Evolutionary conservation across 768 basidiomycete genomes (phyloP).

Genomic region (Pulveroboletus ravenelii): DNA sequence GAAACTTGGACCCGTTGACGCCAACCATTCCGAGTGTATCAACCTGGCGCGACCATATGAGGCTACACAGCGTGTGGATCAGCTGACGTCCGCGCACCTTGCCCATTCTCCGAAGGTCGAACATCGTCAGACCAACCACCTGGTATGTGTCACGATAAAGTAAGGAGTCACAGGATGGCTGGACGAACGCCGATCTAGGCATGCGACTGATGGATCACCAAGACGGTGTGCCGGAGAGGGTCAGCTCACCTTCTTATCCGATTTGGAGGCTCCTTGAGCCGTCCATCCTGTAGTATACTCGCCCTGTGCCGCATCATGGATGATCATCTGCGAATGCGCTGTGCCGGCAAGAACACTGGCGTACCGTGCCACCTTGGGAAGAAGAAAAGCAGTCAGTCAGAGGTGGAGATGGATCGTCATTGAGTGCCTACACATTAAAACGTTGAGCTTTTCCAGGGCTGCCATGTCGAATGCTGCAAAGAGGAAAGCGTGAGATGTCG

Average conservation of each 20-base stretch:
- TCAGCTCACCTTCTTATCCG: slow-evolving; percentile 79
- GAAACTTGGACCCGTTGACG: slow-evolving; percentile 83
- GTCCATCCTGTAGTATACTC: slow-evolving; percentile 98
- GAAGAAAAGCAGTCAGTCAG: slow-evolving; percentile 5
- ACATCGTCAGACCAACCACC: slow-evolving; percentile 87
- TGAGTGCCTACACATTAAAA: slow-evolving; percentile 66
- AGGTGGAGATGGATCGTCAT: background rate
- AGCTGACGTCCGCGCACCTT: slow-evolving; percentile 46
- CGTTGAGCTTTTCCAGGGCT: slow-evolving; percentile 52
- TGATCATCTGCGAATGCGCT: background rate
- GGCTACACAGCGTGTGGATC: slow-evolving; percentile 1
- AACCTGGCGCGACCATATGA: slow-evolving; percentile 40
- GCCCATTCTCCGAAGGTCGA: slow-evolving; percentile 80
- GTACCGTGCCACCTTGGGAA: slow-evolving; percentile 43
- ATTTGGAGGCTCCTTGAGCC: slow-evolving; percentile 84
- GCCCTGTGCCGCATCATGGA: slow-evolving; percentile 38
- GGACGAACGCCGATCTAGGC: slow-evolving; percentile 60
- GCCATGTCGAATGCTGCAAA: slow-evolving; percentile 33
- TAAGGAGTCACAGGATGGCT: slow-evolving; percentile 2
- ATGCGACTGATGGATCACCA: background rate
- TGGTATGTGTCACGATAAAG: slow-evolving; percentile 29
- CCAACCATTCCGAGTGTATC: slow-evolving; percentile 82
- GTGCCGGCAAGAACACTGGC: slow-evolving; percentile 8
- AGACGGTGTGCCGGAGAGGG: background rate
- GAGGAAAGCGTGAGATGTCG: no score